These are phyloP conservation scores for Penicillium subrubescens DNA, from an alignment of 495 filamentous ascomycete species.

Conservation along the genomic window DNA sequence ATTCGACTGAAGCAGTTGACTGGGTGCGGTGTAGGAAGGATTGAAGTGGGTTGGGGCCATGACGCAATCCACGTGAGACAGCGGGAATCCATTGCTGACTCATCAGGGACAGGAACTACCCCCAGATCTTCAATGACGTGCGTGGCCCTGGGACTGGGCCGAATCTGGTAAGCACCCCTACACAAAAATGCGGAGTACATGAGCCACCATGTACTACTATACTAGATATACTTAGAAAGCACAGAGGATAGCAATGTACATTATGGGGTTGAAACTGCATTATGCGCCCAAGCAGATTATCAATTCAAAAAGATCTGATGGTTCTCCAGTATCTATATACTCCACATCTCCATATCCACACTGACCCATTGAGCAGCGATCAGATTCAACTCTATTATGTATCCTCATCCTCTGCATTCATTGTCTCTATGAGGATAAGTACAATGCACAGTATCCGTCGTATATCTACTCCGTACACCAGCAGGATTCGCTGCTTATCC, in stretches of 20 bases:
- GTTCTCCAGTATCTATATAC: background rate
- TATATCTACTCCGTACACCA: too few relatives aligned
- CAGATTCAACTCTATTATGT: background rate
- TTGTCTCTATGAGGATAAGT: too few relatives aligned
- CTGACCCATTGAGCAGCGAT: background rate
- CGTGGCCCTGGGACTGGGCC: conserved; percentile 3
- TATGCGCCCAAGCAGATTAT: background rate
- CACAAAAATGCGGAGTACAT: background rate
- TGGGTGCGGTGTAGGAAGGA: conserved; percentile 1
- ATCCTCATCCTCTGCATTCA: too few relatives aligned
- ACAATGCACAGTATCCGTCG: too few relatives aligned
- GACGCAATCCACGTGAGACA: conserved; percentile 8
- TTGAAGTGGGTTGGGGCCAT: background rate
- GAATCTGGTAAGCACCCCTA: background rate
- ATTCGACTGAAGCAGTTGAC: background rate
- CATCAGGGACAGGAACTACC: conserved; percentile 4
- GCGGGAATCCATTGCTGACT: background rate
- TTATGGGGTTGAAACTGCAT: background rate
- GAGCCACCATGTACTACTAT: background rate
- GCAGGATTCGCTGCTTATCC: too few relatives aligned
- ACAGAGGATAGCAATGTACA: too few relatives aligned
- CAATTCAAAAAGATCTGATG: background rate
- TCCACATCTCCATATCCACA: background rate
- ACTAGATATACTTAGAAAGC: too few relatives aligned
- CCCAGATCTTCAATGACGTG: background rate